A percentile compares a stretch with the other conserved stretches of the same genome.
phyloP scores from a whole-genome alignment of 768 basidiomycete genomes.

The Sistotremastrum suecicum region DNA sequence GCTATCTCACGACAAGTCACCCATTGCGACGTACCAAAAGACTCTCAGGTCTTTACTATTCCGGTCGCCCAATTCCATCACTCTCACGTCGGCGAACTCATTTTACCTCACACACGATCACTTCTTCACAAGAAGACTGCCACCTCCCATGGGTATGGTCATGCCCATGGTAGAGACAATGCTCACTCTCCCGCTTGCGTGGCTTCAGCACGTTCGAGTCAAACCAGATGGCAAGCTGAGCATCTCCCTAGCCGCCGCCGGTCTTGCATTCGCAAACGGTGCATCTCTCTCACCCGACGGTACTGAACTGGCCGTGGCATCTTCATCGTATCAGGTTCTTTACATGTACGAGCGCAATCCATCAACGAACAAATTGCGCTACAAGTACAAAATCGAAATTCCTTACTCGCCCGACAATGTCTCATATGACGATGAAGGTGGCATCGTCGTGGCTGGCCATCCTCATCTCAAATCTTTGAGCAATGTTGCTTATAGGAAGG shows the following conservation, averaged over 20 bases:
- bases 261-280: slow-evolving; percentile 58
- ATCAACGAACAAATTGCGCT: slow-evolving; percentile 28
- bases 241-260: slow-evolving; percentile 25
- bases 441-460: slow-evolving; percentile 50
- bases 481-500: slow-evolving; percentile 29
- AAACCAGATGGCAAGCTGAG: not conserved
- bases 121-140: slow-evolving; percentile 46
- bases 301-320: slow-evolving; percentile 39
- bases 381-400: slow-evolving; percentile 25
- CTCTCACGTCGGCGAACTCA: slow-evolving; percentile 47
- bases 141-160: slow-evolving; percentile 30
- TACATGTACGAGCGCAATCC: slow-evolving; percentile 37
- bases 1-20: slow-evolving; percentile 29
- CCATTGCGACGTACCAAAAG: slow-evolving; percentile 37
- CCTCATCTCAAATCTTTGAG: slow-evolving; percentile 44
- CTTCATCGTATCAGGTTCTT: slow-evolving; percentile 33
- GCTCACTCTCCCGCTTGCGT: slow-evolving; percentile 42
- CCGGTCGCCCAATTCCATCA: slow-evolving; percentile 51
- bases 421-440: slow-evolving; percentile 30
- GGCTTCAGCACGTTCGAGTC: slow-evolving; percentile 36
- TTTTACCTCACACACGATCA: slow-evolving; percentile 71
- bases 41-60: slow-evolving; percentile 47
- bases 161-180: slow-evolving; percentile 42
- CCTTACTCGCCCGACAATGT: slow-evolving; percentile 57
- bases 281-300: slow-evolving; percentile 41